Base-by-base conservation (phyloP, 1,284 basidiomycete genomes). In the Naganishia liquefaciens region DNA sequence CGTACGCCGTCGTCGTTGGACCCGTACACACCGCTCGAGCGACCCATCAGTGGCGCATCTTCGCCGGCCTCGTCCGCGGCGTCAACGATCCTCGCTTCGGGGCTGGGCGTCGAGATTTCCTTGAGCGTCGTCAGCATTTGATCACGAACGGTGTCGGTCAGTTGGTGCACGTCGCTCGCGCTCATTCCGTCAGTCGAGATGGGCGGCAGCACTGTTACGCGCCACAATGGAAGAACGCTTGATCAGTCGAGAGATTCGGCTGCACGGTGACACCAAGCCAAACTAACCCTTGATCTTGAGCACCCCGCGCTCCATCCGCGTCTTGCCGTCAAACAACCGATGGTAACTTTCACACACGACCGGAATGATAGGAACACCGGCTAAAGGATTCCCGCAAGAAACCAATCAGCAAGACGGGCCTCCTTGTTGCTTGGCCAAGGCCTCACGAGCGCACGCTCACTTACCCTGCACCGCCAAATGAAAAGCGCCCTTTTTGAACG, bases 401-500 rank as follows among this genome's bases (percentile, higher is more conserved):
- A 53, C 27, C 21, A 28, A 54, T 27, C 43, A 44, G 44, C 44
- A 47, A 33, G 10, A 23, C 33, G 6, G 33, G 33, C 13, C 40
- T 13, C 40, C 11, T 30, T 10, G 17, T 37, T 9, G 33, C 33
- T 37, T 13, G 2, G 7, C 50, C 50, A 11, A 10, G 23, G 51
- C 33, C 27, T n/a, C 5, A n/a, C 49, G 49, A 11, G 10, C 15
- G 6, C 33, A 13, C 17, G 40, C 5, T 23, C 25, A 88, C 88
- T 7, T 88, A 64, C 62, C 88, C 79, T 96, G 88, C 17, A 98
- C 83, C 15, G 96, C 95, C 42, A 98, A 84, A 75, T 99, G 93
- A 84, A 99, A 99, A 0, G 93, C 94, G 44, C 96, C 96, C 80
- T 97, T 99, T 82, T 99, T 99, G 82, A 99, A 90, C 0, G 92